phyloP scores from a whole-genome alignment of 139 green algal genomes.

The Yamagishiella unicocca region DNA sequence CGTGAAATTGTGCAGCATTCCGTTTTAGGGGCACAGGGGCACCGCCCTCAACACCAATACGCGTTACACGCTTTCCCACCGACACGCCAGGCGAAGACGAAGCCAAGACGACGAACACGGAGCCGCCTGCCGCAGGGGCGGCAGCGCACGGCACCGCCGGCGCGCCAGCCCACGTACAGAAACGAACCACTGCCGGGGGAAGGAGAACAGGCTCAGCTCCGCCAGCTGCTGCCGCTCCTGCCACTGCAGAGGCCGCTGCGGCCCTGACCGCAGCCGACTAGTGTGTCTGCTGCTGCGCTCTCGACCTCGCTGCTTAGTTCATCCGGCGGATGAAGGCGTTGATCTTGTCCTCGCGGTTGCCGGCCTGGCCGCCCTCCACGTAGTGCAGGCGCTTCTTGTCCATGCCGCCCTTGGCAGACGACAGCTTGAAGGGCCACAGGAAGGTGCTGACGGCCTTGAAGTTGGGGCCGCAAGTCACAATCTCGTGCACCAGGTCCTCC shows the following conservation, averaged over 20 bases:
- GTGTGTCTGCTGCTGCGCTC: neutral
- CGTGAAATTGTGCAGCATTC: too few species aligned
- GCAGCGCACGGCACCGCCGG: neutral
- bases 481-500: constrained; percentile 99
- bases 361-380: constrained; percentile 97
- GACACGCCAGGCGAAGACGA: neutral
- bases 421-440: constrained; percentile 99
- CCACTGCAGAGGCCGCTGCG: neutral
- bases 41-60: neutral
- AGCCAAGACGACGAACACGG: neutral
- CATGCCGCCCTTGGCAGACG: constrained; percentile 84
- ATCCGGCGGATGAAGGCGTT: constrained; percentile 95
- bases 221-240: neutral
- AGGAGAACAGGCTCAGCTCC: neutral
- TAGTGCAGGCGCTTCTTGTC: constrained; percentile 97
- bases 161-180: too few species aligned
- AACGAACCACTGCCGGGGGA: too few species aligned
- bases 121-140: neutral
- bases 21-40: too few species aligned
- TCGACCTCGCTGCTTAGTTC: constrained; percentile 82
- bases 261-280: neutral
- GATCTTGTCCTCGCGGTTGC: constrained; percentile 97
- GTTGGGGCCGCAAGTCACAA: constrained; percentile 92
- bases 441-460: constrained; percentile 99
- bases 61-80: constrained; percentile 12